A percentile compares a stretch with the other conserved stretches of the same genome.
Conservation (phyloP, 306 rosid genomes). For the Carpinus fangiana region DNA sequence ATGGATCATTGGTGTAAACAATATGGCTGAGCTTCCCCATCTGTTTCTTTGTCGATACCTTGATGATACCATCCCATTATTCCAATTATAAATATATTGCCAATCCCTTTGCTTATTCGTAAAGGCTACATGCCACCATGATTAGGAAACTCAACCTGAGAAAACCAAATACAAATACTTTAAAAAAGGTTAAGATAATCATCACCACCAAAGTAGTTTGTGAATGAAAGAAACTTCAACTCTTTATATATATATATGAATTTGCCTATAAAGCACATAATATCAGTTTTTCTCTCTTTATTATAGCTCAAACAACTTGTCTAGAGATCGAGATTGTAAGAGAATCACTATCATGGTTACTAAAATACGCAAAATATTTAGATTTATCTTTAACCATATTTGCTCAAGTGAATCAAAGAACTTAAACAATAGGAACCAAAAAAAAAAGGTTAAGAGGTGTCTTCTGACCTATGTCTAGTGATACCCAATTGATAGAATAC, state of each 20-base stretch:
- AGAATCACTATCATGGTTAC: too few species aligned
- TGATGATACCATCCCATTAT: not conserved
- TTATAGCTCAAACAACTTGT: too few species aligned
- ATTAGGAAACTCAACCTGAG: conserved; percentile 15
- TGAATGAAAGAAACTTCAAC: conserved; percentile 11
- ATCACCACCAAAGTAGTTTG: conserved; percentile 24
- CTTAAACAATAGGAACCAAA: too few species aligned
- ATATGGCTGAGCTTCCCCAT: not conserved
- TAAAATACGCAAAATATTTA: too few species aligned
- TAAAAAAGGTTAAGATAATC: conserved; percentile 25
- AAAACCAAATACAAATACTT: conserved; percentile 19
- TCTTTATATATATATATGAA: not conserved
- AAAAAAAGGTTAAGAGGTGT: too few species aligned
- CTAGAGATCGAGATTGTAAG: too few species aligned
- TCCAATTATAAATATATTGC: not conserved
- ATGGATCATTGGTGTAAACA: not conserved
- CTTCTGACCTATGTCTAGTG: too few species aligned
- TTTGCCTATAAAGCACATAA: too few species aligned
- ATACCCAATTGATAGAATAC: too few species aligned
- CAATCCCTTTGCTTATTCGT: conserved; percentile 24
- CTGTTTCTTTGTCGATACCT: conserved; percentile 5
- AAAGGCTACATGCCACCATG: conserved; percentile 37
- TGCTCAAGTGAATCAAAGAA: too few species aligned
- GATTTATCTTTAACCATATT: too few species aligned
- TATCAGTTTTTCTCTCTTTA: too few species aligned